Evolutionary conservation across 306 rosid genomes (phyloP).

Genomic region (Castanea crenata): DNA sequence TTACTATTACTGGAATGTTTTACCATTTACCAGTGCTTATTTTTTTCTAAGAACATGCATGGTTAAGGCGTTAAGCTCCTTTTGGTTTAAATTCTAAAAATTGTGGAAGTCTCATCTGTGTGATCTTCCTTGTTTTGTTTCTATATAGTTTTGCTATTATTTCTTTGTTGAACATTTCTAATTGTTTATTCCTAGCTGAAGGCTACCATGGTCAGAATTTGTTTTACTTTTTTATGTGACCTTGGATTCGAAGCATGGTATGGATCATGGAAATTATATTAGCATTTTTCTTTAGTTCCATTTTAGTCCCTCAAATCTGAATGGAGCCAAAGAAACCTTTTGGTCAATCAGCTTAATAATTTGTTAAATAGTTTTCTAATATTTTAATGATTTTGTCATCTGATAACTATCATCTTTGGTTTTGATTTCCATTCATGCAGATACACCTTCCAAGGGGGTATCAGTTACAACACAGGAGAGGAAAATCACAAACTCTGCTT

Average conservation of each 20-base stretch:
- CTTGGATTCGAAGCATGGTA: conserved; percentile 1
- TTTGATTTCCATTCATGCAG: conserved; percentile 45
- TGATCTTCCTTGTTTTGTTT: conserved; percentile 4
- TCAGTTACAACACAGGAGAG: conserved; percentile 66
- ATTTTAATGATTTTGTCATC: conserved; percentile 6
- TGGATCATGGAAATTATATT: background rate
- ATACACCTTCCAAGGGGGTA: conserved; percentile 40
- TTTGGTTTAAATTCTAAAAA: too few species aligned
- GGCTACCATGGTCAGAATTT: background rate
- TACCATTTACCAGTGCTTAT: background rate
- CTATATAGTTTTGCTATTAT: background rate
- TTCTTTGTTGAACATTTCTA: conserved; percentile 3
- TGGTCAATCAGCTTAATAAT: background rate
- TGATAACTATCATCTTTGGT: conserved; percentile 12
- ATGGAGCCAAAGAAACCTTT: background rate
- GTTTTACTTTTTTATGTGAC: conserved; percentile 1
- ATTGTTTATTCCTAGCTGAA: conserved; percentile 1
- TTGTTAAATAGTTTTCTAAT: conserved; percentile 8
- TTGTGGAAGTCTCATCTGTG: background rate
- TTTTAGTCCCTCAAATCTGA: background rate
- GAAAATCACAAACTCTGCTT: conserved; percentile 47
- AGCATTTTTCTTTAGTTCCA: background rate
- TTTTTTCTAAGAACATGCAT: background rate
- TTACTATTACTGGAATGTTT: conserved; percentile 4
- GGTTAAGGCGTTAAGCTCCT: background rate